phyloP scores from a whole-genome alignment of 139 green algal species.

The Micractinium sp. region DNA sequence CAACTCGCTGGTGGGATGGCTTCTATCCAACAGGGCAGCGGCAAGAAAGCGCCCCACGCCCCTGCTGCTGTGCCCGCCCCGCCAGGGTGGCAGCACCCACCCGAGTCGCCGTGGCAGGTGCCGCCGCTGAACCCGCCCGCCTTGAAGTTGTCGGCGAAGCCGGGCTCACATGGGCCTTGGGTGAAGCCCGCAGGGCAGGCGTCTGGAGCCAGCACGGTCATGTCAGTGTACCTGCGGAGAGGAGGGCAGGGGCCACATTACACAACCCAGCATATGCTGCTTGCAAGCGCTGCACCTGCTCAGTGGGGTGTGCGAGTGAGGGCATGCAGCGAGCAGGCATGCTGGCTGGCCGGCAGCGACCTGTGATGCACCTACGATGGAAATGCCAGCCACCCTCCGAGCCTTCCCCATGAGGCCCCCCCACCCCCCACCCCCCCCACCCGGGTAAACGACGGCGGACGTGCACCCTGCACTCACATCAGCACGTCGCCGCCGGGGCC shows the following conservation, averaged over 20 bases:
- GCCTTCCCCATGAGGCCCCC: background rate
- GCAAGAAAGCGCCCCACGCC: background rate
- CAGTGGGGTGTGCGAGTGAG: too few species aligned
- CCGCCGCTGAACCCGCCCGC: background rate
- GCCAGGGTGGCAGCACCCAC: background rate
- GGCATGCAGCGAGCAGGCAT: too few species aligned
- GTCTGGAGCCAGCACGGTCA: background rate
- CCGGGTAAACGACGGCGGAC: too few species aligned
- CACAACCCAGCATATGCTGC: too few species aligned
- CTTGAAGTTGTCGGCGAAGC: background rate
- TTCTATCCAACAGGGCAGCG: background rate
- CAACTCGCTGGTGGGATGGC: background rate
- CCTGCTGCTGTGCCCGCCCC: background rate
- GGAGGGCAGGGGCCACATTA: background rate
- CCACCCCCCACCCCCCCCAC: too few species aligned
- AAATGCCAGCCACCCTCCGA: background rate
- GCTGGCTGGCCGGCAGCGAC: background rate
- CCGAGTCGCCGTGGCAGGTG: background rate
- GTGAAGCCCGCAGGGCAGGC: background rate
- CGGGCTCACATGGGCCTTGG: background rate
- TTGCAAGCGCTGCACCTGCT: too few species aligned
- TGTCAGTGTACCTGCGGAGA: slow-evolving; percentile 13
- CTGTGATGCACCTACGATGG: background rate
- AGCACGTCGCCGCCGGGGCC: background rate
- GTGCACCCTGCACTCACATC: background rate